Evolutionary conservation across 345 rosid genomes (phyloP).

Genomic region (Pugionium cornutum): DNA sequence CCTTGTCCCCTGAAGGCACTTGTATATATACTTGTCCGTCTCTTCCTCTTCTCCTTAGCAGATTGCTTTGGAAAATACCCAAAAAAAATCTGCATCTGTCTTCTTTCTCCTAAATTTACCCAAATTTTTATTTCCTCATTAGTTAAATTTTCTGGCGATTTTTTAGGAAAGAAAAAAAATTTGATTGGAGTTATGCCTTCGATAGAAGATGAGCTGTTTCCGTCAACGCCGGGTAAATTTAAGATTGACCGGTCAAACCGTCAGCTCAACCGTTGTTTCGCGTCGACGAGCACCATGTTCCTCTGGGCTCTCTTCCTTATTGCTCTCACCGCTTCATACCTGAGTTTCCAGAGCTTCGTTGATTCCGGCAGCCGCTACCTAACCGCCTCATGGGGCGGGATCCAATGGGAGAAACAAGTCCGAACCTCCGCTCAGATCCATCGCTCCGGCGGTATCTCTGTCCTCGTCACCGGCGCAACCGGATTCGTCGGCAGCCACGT

Average conservation of each 20-base stretch:
- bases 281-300: conserved; percentile 87
- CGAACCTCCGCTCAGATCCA: conserved; percentile 66
- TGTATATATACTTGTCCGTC: conserved; percentile 44
- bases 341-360: conserved; percentile 75
- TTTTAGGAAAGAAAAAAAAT: background rate
- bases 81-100: conserved; percentile 49
- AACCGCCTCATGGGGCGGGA: conserved; percentile 68
- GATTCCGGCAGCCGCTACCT: conserved; percentile 71
- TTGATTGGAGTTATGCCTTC: conserved; percentile 54
- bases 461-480: conserved; percentile 77
- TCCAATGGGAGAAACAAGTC: conserved; percentile 77
- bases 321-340: conserved; percentile 86
- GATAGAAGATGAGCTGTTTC: conserved; percentile 72
- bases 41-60: conserved; percentile 42
- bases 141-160: too few species aligned
- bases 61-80: conserved; percentile 41
- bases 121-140: too few species aligned
- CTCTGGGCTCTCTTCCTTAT: conserved; percentile 86
- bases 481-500: conserved; percentile 83
- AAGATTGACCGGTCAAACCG: conserved; percentile 70
- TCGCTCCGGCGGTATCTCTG: conserved; percentile 63
- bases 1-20: conserved; percentile 35
- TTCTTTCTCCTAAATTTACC: too few species aligned
- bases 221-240: conserved; percentile 91
- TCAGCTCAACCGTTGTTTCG: conserved; percentile 77